Evolutionary conservation across 2,329 filamentous ascomycete genomes (phyloP).

Genomic region (Ophiostoma montium): DNA sequence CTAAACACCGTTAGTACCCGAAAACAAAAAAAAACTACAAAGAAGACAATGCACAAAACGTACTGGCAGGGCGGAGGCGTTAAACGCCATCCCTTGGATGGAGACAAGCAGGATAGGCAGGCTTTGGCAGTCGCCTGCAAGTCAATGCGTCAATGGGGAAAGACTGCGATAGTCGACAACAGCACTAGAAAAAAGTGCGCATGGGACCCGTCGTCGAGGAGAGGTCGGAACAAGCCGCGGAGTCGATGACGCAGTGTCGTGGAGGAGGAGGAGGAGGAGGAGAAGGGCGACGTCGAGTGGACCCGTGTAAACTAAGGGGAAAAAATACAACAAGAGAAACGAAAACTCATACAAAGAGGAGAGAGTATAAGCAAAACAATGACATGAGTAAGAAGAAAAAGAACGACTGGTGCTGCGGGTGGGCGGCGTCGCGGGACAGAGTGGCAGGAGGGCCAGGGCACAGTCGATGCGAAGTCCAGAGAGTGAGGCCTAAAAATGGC

Average conservation of each 20-base stretch:
- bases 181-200: not conserved
- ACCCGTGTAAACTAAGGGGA: not conserved
- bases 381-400: not conserved
- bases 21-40: too few relatives aligned
- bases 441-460: not conserved
- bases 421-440: not conserved
- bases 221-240: not conserved
- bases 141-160: too few relatives aligned
- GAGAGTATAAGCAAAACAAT: not conserved
- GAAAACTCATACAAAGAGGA: not conserved
- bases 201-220: not conserved
- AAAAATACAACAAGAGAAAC: not conserved
- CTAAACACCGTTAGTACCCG: not conserved
- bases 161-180: not conserved
- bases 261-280: not conserved
- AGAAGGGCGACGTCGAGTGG: not conserved
- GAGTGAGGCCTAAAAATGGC: not conserved
- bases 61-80: conserved; percentile 10
- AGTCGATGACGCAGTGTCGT: not conserved
- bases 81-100: conserved; percentile 5
- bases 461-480: not conserved
- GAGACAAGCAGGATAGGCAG: too few relatives aligned
- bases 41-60: too few relatives aligned
- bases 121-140: too few relatives aligned
- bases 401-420: not conserved